These are phyloP conservation scores for Austroboletus niveus DNA, from an alignment of 1,284 basidiomycete genomes.

Conservation along the genomic window DNA sequence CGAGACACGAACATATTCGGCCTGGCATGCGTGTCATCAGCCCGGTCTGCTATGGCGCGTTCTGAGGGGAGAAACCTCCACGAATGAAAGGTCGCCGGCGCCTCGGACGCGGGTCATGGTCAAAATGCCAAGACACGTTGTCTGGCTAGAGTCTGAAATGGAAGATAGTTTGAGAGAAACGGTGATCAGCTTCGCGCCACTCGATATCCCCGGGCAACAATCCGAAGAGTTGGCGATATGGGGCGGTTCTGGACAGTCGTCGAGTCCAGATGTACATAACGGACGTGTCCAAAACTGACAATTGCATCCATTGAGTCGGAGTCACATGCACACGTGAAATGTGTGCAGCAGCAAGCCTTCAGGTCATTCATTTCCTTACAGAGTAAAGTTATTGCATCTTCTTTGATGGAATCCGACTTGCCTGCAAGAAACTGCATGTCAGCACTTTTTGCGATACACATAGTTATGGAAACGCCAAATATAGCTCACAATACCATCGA, in stretches of 20 bases:
- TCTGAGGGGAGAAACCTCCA: not conserved
- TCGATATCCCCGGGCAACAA: not conserved
- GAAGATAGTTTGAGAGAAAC: not conserved
- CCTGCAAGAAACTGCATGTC: not conserved
- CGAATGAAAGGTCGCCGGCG: not conserved
- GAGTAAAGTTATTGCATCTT: not conserved
- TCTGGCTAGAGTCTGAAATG: not conserved
- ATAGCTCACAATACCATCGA: too few relatives aligned
- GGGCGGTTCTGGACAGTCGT: not conserved
- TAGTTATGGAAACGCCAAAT: conserved; percentile 6
- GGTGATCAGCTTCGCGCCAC: not conserved
- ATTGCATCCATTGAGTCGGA: conserved; percentile 3
- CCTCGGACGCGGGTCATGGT: not conserved
- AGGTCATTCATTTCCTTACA: conserved; percentile 8
- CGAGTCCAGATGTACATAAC: not conserved
- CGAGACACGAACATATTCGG: conserved; percentile 1
- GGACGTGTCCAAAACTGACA: not conserved
- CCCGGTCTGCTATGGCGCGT: not conserved
- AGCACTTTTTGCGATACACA: not conserved
- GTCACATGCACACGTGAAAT: not conserved
- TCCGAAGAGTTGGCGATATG: conserved; percentile 2
- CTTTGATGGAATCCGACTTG: conserved; percentile 5
- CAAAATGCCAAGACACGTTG: not conserved
- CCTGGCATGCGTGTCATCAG: not conserved
- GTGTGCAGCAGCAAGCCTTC: not conserved